These are phyloP conservation scores for Baeospora myosura DNA, from an alignment of 1,284 basidiomycete genomes.

Conservation along the genomic window DNA sequence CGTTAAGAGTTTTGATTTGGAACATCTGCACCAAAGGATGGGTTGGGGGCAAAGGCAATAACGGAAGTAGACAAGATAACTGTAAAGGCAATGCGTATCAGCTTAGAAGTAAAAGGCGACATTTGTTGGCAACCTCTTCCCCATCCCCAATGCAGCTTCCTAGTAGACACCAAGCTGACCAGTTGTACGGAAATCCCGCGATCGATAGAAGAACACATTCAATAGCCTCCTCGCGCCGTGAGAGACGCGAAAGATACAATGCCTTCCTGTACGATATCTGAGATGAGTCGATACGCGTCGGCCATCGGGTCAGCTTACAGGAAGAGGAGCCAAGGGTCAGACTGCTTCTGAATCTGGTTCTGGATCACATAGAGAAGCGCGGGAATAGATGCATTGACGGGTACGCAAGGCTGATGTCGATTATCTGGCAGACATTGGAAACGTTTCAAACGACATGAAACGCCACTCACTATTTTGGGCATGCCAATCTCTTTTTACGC, in stretches of 20 bases:
- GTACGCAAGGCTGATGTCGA: constrained; percentile 7
- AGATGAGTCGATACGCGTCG: constrained; percentile 3
- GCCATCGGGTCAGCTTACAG: constrained; percentile 3
- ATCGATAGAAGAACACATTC: constrained; percentile 78
- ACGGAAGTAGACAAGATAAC: constrained; percentile 58
- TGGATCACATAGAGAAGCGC: constrained; percentile 82
- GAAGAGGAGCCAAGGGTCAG: constrained; percentile 8
- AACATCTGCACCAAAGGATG: constrained; percentile 83
- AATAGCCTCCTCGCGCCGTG: constrained; percentile 79
- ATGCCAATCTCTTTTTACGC: constrained; percentile 64
- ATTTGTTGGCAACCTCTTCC: constrained; percentile 66
- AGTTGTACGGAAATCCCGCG: constrained; percentile 86
- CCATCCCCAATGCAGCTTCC: constrained; percentile 77
- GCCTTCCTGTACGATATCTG: constrained; percentile 50
- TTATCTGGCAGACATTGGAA: constrained; percentile 5
- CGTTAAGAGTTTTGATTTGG: constrained; percentile 83
- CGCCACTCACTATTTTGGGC: constrained; percentile 55
- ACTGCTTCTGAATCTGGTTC: constrained; percentile 48
- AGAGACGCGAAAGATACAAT: constrained; percentile 72
- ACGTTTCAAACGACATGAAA: neutral
- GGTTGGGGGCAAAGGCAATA: constrained; percentile 57
- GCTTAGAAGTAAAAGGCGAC: constrained; percentile 3
- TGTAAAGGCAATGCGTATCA: constrained; percentile 18
- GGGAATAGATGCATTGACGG: constrained; percentile 51
- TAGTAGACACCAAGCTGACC: constrained; percentile 87